Base-by-base conservation (phyloP, 2,329 filamentous ascomycete genomes). In the Colletotrichum karsti region DNA sequence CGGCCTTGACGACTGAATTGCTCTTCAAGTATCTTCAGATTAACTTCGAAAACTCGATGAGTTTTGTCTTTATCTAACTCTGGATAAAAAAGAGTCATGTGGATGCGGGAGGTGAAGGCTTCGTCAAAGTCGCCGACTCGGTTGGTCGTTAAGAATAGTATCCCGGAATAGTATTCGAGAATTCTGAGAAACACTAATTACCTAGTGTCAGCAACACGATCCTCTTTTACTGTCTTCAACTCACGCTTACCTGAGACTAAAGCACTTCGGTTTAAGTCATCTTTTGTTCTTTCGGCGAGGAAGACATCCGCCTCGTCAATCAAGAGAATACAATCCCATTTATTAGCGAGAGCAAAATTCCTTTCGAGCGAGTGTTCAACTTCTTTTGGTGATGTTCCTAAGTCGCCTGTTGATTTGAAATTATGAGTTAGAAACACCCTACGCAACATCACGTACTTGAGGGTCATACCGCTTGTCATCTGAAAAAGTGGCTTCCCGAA, bases 201-300 rank as follows among this genome's bases (percentile, higher is more conserved):
- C n/a, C n/a, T 1, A 10, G 5, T 4, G 39, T 42, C n/a, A 42
- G 39, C n/a, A 20, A 4, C 0, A 6, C 7, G 12, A 18, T 15
- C 3, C 13, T 42, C 5, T 1, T 4, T 18, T 5, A 22, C 1
- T 6, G 22, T n/a, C 0, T 24, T 39, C n/a, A 0, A 22, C n/a
- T n/a, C n/a, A n/a, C n/a, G 3, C 18, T 15, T 41, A 62, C 58
- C 58, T 6, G 58, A 30, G 4, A 62, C 58, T 0, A 62, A 6
- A 8, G 30, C 58, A 7, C 54, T 62, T 4, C 58, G 18, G 13
- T 18, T 15, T 6, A 62, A 51, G 0, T 54, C 37, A 6, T 93
- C 68, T 63, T 73, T 73, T 20, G 73, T 92, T 2, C 94, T 89
- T 78, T 93, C 92, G 82, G 96, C 93, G 12, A 97, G 83, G 12